Evolutionary conservation across 2,329 filamentous ascomycete species (phyloP), one percentile per base, ranked within the genome.

Genomic region (Neofusicoccum laricinum): DNA sequence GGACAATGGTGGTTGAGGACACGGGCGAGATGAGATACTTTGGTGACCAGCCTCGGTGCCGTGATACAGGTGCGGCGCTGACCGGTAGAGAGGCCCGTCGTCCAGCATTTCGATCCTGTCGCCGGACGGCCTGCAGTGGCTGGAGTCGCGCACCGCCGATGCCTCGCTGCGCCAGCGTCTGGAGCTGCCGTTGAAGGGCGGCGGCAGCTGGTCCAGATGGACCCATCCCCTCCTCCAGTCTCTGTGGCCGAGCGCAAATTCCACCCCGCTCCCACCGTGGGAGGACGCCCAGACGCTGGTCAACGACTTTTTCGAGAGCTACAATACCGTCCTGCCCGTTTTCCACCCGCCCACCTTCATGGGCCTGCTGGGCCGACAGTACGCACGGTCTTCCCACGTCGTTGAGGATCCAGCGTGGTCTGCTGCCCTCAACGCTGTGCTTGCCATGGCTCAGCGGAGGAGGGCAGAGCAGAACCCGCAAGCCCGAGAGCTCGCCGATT

Each of bases 11-110:
- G 1, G 25, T 59, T 15, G 55, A 59, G n/a, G 41, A 59, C 41
- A 46, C 55, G n/a, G 55, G 55, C 38, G 55, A 46, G 40, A 10
- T 59, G 55, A 45, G 55, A 59, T 59, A 59, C 55, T 59, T 59
- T n/a, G 55, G 55, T 59, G 7, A 1, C 38, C 14, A 46, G 4
- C 6, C 11, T n/a, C 12, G 21, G 0, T 1, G 14, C 3, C 8
- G 14, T 1, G 10, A 30, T 21, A 21, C 14, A 19, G 4, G 40
- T 12, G 41, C 25, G 38, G 25, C 53, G 30, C 55, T 59, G 55
- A 59, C 55, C 34, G 55, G 11, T 59, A 8, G 30, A 32, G 55
- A 59, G 55, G 55, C 55, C 55, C 55, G 21, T 59, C 55, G 5
- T 59, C 55, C 25, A 59, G 55, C 25, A 59, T 59, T 7, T 59